A percentile compares a stretch with the other conserved stretches of the same genome.
These are phyloP conservation scores for Pinus albicaulis DNA, from an alignment of 75 land plant species.

Conservation along the genomic window DNA sequence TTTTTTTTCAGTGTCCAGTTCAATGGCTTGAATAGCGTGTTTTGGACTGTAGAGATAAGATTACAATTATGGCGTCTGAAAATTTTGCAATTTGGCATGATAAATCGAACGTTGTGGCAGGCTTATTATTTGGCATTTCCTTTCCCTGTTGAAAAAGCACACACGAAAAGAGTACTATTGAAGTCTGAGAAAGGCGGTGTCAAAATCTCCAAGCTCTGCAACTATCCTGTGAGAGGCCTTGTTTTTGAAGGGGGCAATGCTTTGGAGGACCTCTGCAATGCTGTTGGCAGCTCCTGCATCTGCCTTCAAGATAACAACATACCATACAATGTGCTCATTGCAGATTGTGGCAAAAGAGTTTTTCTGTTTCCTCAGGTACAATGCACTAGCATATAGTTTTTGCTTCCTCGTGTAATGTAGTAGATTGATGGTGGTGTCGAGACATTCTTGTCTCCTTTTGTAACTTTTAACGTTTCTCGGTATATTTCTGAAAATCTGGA, in stretches of 20 bases:
- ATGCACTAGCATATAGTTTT: neutral
- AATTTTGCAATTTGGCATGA: too few species aligned
- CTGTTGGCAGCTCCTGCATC: slow-evolving; percentile 65
- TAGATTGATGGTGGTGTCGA: neutral
- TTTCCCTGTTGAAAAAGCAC: slow-evolving; percentile 87
- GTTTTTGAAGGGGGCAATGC: slow-evolving; percentile 68
- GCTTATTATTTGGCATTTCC: slow-evolving; percentile 77
- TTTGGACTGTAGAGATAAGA: too few species aligned
- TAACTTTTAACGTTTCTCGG: too few species aligned
- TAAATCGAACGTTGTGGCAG: slow-evolving; percentile 24
- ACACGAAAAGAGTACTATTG: slow-evolving; percentile 29
- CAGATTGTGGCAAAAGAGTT: slow-evolving; percentile 68
- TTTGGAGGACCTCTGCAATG: slow-evolving; percentile 47
- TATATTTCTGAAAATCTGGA: too few species aligned
- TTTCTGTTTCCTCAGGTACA: slow-evolving; percentile 86
- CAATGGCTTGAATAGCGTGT: too few species aligned
- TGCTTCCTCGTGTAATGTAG: neutral
- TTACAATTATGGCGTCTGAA: too few species aligned
- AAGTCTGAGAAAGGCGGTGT: slow-evolving; percentile 29
- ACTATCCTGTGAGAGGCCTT: slow-evolving; percentile 83
- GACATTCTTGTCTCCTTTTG: too few species aligned
- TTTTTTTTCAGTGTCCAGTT: too few species aligned
- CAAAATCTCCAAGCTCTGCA: slow-evolving; percentile 44
- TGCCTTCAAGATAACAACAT: slow-evolving; percentile 73
- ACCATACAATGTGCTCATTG: slow-evolving; percentile 87